Conservation (phyloP, 169 alveolate genomes). For the Eimeria acervulina region DNA sequence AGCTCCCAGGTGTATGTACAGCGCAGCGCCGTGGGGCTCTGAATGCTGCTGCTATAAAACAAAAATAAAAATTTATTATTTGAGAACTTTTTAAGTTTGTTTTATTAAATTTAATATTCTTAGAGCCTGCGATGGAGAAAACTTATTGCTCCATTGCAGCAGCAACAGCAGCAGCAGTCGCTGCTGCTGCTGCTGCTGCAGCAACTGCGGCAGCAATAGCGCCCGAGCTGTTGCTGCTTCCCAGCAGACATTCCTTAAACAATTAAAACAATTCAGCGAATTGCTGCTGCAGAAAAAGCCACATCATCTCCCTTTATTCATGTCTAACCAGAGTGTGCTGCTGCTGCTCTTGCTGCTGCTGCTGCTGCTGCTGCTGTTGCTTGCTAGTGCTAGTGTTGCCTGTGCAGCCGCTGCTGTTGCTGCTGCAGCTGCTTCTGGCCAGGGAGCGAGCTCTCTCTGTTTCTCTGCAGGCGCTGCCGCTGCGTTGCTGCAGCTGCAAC, state of each 20-base stretch:
- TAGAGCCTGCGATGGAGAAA: neutral
- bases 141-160: neutral
- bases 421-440: too few relatives aligned
- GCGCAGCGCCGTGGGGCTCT: neutral
- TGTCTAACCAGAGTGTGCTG: too few relatives aligned
- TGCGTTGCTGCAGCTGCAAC: too few relatives aligned
- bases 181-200: constrained; percentile 3
- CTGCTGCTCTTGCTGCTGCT: neutral
- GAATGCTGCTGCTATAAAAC: neutral
- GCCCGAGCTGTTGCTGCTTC: neutral
- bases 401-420: neutral
- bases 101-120: too few relatives aligned
- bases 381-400: neutral
- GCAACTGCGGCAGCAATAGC: neutral
- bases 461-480: too few relatives aligned
- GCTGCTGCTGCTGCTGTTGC: neutral
- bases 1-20: too few relatives aligned
- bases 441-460: too few relatives aligned
- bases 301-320: neutral
- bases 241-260: neutral
- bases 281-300: neutral
- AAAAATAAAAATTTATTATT: too few relatives aligned
- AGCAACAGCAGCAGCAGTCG: neutral
- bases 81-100: neutral
- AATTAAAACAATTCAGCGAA: neutral